phyloP scores from a whole-genome alignment of 768 basidiomycete species.

The Sarcodon aspratus region DNA sequence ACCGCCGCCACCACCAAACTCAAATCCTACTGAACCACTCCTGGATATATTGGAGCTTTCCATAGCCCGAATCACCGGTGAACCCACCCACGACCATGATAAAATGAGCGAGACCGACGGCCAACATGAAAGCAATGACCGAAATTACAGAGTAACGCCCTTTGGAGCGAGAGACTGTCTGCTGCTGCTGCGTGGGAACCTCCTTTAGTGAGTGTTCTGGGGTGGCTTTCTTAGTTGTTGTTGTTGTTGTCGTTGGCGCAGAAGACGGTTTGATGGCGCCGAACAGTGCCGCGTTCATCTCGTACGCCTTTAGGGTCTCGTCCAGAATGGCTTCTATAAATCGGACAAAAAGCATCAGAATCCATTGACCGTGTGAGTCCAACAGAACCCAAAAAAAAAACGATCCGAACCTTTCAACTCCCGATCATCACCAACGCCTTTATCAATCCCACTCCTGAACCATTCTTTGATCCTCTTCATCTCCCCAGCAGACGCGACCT shows the following conservation, averaged over 20 bases:
- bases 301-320: constrained; percentile 11
- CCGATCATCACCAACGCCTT: constrained; percentile 19
- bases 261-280: no score
- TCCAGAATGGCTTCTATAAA: constrained; percentile 14
- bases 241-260: no score
- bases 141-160: constrained; percentile 4
- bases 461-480: constrained; percentile 68
- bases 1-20: no score
- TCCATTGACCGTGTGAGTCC: neutral
- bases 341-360: neutral
- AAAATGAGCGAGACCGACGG: constrained; percentile 17
- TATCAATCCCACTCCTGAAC: constrained; percentile 38
- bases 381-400: no score
- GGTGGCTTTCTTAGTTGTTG: no score
- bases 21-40: constrained; percentile 7
- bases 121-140: constrained; percentile 19
- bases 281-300: no score
- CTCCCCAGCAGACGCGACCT: constrained; percentile 35
- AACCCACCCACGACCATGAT: constrained; percentile 18
- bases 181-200: no score
- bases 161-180: no score
- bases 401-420: constrained; percentile 18
- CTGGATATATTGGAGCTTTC: constrained; percentile 10
- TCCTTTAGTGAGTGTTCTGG: no score
- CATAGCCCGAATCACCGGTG: constrained; percentile 12